Evolutionary conservation across 1,139 yeast species (phyloP), one percentile per base, ranked within the genome.

Genomic region (Candida sp.): DNA sequence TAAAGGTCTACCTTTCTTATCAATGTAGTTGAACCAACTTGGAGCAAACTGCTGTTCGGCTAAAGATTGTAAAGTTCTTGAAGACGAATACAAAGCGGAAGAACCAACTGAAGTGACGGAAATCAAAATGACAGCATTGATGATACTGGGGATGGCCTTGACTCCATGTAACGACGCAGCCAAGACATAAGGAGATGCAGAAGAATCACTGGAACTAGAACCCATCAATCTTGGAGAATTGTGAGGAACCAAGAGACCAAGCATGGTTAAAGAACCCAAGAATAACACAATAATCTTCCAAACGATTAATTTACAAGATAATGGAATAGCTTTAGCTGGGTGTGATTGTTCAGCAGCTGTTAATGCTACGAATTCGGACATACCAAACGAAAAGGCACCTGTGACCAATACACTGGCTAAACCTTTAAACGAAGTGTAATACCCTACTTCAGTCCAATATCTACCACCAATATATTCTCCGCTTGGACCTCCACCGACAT

Each of bases 51-150:
- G 70, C 52, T 71, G 77, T 48, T 66, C 70, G 12, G 75, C 61
- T 53, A 72, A 65, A 7, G 77, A 68, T 47, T 70, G 71, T 47
- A 73, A 66, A 41, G 73, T 63, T 60, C 77, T 64, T 39, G 74
- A 68, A 22, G 74, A 61, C 5, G 76, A 68, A 56, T 73, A 73
- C 58, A 71, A 64, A 25, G 77, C 67, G 19, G 74, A 65, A 4
- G 73, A 66, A 22, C 74, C 77, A 43, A 73, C 77, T 8, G 76
- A 70, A 4, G 75, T 70, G 34, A 73, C 77, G 5, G 75, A 69
- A 46, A 71, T 56, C 49, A 71, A 62, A 50, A 73, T 73, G 35
- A 68, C 75, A 5, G 76, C 63, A 49, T 73, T 73, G 48, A 72
- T 68, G 48, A 73, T 65, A 43, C 68, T 66, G 9, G 76, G 70